Conservation (phyloP, 495 filamentous ascomycete genomes). For the Aspergillus wentii region DNA sequence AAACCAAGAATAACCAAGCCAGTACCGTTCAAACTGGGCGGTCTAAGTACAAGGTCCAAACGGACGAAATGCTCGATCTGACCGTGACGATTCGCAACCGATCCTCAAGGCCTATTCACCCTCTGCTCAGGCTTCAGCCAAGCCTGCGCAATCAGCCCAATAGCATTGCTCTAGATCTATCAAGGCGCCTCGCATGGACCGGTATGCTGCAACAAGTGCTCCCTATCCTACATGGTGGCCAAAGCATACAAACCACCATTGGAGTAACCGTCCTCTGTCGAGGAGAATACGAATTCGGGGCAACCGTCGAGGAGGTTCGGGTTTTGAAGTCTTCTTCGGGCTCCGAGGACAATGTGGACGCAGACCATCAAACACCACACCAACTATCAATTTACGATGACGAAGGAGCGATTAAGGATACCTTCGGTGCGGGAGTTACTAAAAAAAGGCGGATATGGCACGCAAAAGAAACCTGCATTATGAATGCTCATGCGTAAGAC, state of each 20-base stretch:
- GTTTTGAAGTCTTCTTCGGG: slow-evolving; percentile 20
- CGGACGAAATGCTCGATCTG: slow-evolving; percentile 69
- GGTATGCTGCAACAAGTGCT: slow-evolving; percentile 75
- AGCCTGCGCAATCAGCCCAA: slow-evolving; percentile 67
- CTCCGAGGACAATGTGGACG: slow-evolving; percentile 10
- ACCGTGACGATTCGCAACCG: slow-evolving; percentile 67
- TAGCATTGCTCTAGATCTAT: slow-evolving; percentile 73
- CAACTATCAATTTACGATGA: slow-evolving; percentile 25
- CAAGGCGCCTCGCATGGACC: slow-evolving; percentile 78
- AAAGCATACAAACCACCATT: slow-evolving; percentile 49
- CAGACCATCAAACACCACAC: no score
- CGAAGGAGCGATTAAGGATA: slow-evolving; percentile 45
- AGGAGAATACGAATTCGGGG: slow-evolving; percentile 79
- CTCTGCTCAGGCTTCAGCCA: slow-evolving; percentile 73
- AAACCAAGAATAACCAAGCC: slow-evolving; percentile 2
- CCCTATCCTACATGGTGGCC: slow-evolving; percentile 51
- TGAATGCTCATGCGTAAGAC: slow-evolving; percentile 46
- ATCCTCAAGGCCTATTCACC: slow-evolving; percentile 59
- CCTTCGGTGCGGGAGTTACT: slow-evolving; percentile 51
- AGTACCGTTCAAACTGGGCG: slow-evolving; percentile 36
- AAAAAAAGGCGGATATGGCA: slow-evolving; percentile 70
- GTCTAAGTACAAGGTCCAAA: slow-evolving; percentile 51
- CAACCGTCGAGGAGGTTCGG: slow-evolving; percentile 73
- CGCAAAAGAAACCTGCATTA: slow-evolving; percentile 57
- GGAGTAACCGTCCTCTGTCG: slow-evolving; percentile 68